Percentiles rank a stretch among this genome's conserved stretches.
phyloP scores from a whole-genome alignment of 2,329 filamentous ascomycete species.

The Arthrobotrys megalospora region DNA sequence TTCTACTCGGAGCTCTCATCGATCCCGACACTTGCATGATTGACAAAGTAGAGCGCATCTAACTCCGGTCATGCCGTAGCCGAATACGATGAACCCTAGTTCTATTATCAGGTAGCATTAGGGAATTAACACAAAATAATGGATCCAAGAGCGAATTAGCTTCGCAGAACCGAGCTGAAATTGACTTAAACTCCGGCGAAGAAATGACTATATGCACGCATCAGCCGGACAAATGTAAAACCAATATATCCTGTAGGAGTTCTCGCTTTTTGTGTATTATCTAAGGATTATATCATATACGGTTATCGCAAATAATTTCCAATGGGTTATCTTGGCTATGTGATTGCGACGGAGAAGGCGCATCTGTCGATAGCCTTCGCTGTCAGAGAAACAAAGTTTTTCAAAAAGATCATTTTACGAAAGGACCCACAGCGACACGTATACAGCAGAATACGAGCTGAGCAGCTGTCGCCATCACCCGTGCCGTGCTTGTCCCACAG shows the following conservation, averaged over 20 bases:
- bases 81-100: too few species aligned
- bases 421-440: slow-evolving; percentile 9
- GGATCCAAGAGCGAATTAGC: neutral
- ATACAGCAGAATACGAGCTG: slow-evolving; percentile 1
- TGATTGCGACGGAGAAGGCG: neutral
- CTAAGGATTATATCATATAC: slow-evolving; percentile 9
- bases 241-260: slow-evolving; percentile 7
- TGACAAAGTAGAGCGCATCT: too few species aligned
- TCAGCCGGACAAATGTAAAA: neutral
- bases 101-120: too few species aligned
- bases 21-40: too few species aligned
- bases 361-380: neutral
- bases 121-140: neutral
- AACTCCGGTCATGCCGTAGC: too few species aligned
- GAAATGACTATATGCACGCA: neutral
- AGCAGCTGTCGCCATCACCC: slow-evolving; percentile 1
- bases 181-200: neutral
- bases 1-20: neutral
- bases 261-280: neutral
- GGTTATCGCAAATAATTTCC: neutral
- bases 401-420: neutral
- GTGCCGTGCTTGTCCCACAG: slow-evolving; percentile 9
- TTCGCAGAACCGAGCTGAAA: neutral
- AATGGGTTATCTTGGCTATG: slow-evolving; percentile 4
- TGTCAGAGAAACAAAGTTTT: neutral